These are phyloP conservation scores for Saksenaea oblongispora DNA, from an alignment of 371 early-diverging fungal species.

Conservation along the genomic window DNA sequence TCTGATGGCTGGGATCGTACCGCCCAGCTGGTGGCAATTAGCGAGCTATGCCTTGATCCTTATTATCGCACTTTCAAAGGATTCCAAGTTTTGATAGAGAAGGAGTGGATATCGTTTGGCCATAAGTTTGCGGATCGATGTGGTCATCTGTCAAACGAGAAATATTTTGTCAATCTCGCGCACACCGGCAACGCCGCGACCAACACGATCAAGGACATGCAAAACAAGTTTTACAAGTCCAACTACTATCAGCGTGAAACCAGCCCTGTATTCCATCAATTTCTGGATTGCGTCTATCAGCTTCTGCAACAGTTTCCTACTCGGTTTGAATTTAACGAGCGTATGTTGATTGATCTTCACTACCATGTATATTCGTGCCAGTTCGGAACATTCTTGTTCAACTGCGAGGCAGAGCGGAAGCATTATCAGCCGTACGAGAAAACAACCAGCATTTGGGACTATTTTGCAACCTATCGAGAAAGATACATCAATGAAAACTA, in stretches of 20 bases:
- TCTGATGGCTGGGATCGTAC: constrained; percentile 99
- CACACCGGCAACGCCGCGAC: constrained; percentile 58
- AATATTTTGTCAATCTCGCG: constrained; percentile 61
- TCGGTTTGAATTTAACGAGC: constrained; percentile 91
- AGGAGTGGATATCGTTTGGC: constrained; percentile 97
- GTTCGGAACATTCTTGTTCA: constrained; percentile 93
- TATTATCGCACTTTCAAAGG: constrained; percentile 93
- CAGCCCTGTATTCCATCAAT: constrained; percentile 95
- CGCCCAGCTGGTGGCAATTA: constrained; percentile 86
- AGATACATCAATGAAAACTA: constrained; percentile 57
- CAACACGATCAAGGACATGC: constrained; percentile 73
- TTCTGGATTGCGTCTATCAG: constrained; percentile 93
- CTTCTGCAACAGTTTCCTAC: constrained; percentile 85
- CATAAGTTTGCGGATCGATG: constrained; percentile 93
- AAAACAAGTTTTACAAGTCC: constrained; percentile 67
- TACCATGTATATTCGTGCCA: constrained; percentile 87
- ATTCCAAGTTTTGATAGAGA: constrained; percentile 88
- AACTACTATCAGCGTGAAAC: constrained; percentile 72
- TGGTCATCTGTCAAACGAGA: constrained; percentile 83
- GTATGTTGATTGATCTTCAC: constrained; percentile 77
- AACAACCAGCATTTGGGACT: constrained; percentile 84
- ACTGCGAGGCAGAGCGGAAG: constrained; percentile 78
- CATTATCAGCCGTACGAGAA: constrained; percentile 36
- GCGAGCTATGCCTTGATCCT: constrained; percentile 92
- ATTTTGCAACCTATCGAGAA: constrained; percentile 60